Base-by-base conservation (phyloP, 2,329 filamentous ascomycete genomes). In the Keithomyces neogunnii region DNA sequence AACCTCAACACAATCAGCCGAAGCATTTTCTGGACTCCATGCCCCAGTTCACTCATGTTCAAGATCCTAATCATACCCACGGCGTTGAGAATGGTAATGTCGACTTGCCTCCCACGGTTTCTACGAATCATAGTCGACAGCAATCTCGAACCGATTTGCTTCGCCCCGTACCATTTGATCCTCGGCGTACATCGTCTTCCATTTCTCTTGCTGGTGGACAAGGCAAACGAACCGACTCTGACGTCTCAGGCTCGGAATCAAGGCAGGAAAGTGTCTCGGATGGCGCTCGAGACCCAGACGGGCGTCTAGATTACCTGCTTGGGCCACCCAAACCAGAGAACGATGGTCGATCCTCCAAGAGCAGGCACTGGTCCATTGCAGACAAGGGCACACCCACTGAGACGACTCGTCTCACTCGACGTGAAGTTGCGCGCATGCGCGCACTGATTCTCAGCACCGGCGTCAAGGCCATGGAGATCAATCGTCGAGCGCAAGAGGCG, bases 391-490 rank as follows among this genome's bases (percentile, higher is more conserved):
- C 63, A 3, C 63, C 67, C 3, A 62, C 65, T 5, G 67, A 70
- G 19, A 69, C 65, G 33, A 53, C 56, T 19, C 60, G 59, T 29
- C 57, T 87, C 32, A 83, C 77, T 8, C 82, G 78, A 59, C 80
- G 81, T n/a, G 92, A 96, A 59, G 78, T 95, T 49, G 86, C 87
- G 13, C 84, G 89, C n/a, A 77, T 91, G 2, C 80, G 83, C 52
- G 81, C 89, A 1, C 74, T 95, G 7, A 80, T 96, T 40, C 74
- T 95, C 28, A 87, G 85, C 56, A 89, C 89, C 0, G 91, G 90
- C n/a, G 84, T 96, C 62, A 95, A 95, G 69, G 91, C 92, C 0
- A 84, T 84, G 61, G 88, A 93, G 62, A 88, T 96, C 50, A 76
- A 77, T 31, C 78, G 83, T 3, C 80, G 85, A 45, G 83, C 86